These are phyloP conservation scores for Penicillium sp. DNA, from an alignment of 2,329 filamentous ascomycete genomes.

Conservation along the genomic window DNA sequence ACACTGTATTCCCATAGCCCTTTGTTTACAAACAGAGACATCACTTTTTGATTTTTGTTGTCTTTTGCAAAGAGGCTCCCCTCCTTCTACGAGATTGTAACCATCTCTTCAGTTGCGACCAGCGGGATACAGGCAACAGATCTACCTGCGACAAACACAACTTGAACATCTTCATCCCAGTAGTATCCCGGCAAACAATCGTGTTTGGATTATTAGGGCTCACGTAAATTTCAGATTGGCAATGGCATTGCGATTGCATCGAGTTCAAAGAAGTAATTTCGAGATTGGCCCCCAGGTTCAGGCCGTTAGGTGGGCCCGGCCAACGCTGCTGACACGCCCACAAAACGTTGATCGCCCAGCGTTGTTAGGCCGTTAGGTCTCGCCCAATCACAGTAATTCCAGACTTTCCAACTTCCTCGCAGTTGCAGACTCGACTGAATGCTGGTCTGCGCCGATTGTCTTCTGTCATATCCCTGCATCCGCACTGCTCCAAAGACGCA, in stretches of 20 bases:
- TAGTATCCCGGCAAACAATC: no score
- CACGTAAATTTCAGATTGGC: neutral
- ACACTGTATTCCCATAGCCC: constrained; percentile 20
- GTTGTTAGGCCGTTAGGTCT: constrained; percentile 12
- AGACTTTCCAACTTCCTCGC: constrained; percentile 18
- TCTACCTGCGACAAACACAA: neutral
- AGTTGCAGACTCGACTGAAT: constrained; percentile 9
- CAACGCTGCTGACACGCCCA: constrained; percentile 4
- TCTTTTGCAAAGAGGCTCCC: neutral
- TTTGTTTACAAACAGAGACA: neutral
- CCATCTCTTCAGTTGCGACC: neutral
- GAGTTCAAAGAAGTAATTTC: neutral
- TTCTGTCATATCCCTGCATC: neutral
- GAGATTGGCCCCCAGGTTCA: neutral
- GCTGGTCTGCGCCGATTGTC: neutral
- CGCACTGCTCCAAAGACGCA: neutral
- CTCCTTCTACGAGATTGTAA: neutral
- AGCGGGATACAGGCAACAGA: neutral
- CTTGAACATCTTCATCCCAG: no score
- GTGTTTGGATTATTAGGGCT: no score
- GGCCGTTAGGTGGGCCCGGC: constrained; percentile 8
- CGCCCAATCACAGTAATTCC: constrained; percentile 25
- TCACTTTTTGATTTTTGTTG: neutral
- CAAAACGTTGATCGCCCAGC: constrained; percentile 18
- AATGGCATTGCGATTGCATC: neutral